Conservation (phyloP, 2,329 filamentous ascomycete genomes). For the Alternaria dauci region DNA sequence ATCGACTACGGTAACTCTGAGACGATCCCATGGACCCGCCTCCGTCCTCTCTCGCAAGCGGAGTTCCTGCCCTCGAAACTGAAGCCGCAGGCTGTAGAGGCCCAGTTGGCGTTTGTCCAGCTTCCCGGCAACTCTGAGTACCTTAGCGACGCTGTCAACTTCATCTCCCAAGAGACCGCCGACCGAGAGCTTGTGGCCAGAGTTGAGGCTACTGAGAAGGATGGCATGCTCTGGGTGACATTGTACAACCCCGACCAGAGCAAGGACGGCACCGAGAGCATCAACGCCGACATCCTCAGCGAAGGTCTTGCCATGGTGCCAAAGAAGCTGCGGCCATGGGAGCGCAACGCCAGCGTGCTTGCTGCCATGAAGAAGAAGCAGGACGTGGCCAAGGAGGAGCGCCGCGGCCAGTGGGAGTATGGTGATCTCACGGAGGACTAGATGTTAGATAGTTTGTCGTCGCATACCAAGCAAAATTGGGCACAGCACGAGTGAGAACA, state of each 20-base stretch:
- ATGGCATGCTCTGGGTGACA: constrained; percentile 85
- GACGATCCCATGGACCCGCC: constrained; percentile 80
- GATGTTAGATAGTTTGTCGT: neutral
- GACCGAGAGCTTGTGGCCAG: constrained; percentile 84
- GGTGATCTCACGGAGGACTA: constrained; percentile 82
- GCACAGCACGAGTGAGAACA: neutral
- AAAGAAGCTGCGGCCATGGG: constrained; percentile 90
- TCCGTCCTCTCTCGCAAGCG: constrained; percentile 80
- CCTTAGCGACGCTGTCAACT: constrained; percentile 77
- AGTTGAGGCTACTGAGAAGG: constrained; percentile 84
- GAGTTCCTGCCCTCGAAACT: constrained; percentile 80
- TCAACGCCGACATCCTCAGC: constrained; percentile 87
- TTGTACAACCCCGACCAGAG: constrained; percentile 78
- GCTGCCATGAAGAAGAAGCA: constrained; percentile 77
- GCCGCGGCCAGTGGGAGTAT: constrained; percentile 97
- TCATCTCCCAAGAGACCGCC: constrained; percentile 77
- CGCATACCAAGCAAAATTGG: neutral
- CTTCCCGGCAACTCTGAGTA: constrained; percentile 82
- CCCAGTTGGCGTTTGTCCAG: constrained; percentile 86
- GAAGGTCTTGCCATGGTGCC: constrained; percentile 91
- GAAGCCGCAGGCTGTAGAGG: constrained; percentile 86
- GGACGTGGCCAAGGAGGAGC: constrained; percentile 78
- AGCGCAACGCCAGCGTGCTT: constrained; percentile 76
- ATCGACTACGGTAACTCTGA: constrained; percentile 97
- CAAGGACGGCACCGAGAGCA: constrained; percentile 73